phyloP scores from a whole-genome alignment of 2,329 filamentous ascomycete species.

The Neofusicoccum sp. region DNA sequence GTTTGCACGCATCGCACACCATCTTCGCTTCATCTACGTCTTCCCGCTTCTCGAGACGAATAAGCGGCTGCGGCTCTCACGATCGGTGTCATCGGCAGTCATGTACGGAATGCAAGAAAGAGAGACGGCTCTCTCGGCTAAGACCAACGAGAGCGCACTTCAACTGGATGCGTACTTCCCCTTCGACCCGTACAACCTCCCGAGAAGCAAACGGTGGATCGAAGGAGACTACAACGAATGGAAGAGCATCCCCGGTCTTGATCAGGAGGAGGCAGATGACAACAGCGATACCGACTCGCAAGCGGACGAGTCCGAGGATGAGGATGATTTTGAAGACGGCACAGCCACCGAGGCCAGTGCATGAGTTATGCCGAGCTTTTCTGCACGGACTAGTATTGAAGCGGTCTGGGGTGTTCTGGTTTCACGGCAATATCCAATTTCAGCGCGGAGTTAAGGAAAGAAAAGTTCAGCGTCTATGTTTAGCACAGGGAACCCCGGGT shows the following conservation, averaged over 20 bases:
- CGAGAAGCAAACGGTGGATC: conserved; percentile 83
- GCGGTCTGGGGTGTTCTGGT: not conserved
- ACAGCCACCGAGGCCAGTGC: conserved; percentile 21
- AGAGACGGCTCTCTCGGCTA: conserved; percentile 51
- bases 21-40: conserved; percentile 85
- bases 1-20: conserved; percentile 83
- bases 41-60: conserved; percentile 87
- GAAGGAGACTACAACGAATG: conserved; percentile 53
- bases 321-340: conserved; percentile 26
- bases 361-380: not conserved
- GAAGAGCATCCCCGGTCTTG: conserved; percentile 37
- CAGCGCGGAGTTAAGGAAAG: conserved; percentile 16
- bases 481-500: not conserved
- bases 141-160: conserved; percentile 72
- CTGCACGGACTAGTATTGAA: not conserved
- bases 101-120: conserved; percentile 45
- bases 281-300: conserved; percentile 30
- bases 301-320: conserved; percentile 25
- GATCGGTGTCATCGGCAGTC: conserved; percentile 60
- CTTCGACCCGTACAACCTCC: conserved; percentile 93
- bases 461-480: not conserved
- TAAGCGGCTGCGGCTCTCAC: conserved; percentile 79
- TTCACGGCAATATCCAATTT: conserved; percentile 5
- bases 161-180: conserved; percentile 94
- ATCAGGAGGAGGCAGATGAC: conserved; percentile 41